Base-by-base conservation (phyloP, 306 rosid species). In the Crotalaria pallida region DNA sequence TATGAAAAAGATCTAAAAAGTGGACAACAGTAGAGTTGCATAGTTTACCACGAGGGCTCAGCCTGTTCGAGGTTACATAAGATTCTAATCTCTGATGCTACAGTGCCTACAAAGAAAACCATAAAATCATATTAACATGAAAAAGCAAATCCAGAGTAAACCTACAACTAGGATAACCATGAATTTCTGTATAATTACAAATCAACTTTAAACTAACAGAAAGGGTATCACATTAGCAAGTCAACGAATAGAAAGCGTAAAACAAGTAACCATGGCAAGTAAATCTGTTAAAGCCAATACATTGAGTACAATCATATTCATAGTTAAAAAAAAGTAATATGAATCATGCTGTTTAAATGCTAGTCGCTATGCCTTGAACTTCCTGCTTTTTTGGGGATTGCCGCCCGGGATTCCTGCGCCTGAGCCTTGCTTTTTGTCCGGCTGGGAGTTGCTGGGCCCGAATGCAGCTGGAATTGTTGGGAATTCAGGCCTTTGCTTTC, bases 61-160 rank as follows among this genome's bases (percentile, higher is more conserved):
- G 91, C 71, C 47, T 79, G 92, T 84, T 91, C 99, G 23, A 94
- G 89, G 75, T 94, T 93, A 44, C 99, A 94, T 55, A 88, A 57
- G 57, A 90, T 88, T 29, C 95, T 87, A 74, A 88, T 89, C 80
- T 94, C 98, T 5, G 98, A 94, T 68, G 92, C 40, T 17, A 83
- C 96, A 61, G 53, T 60, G 21, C 96, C 98, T 87, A 69, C 5
- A 69, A 79, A 58, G 66, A 69, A 74, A 65, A 67, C 38, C 43
- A 64, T 9, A 57, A 48, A 68, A 71, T 51, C 56, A 8, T 66
- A 50, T 38, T 57, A 41, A 34, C 57, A 45, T 57, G 76, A 51
- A 57, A 63, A 58, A 48, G 3, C n/a, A n/a, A 73, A 43, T 22
- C 34, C 18, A 38, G 27, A 48, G 13, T 13, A 66, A 69, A 61